These are phyloP conservation scores for Diaporthe batatas DNA, from an alignment of 2,329 filamentous ascomycete genomes.

Conservation along the genomic window DNA sequence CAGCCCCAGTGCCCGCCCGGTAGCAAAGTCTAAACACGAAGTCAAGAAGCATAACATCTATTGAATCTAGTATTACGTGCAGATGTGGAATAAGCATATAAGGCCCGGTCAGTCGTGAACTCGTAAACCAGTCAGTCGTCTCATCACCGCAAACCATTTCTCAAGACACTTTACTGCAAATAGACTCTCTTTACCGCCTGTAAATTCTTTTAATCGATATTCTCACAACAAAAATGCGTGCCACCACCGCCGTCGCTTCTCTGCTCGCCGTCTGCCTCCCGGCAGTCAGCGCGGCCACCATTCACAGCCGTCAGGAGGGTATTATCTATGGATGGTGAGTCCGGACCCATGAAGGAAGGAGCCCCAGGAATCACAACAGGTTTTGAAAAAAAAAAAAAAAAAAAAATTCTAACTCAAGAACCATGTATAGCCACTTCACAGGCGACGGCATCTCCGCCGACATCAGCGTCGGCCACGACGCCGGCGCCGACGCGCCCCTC, in stretches of 20 bases:
- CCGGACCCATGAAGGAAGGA: no score
- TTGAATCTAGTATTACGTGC: background rate
- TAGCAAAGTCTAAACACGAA: conserved; percentile 9
- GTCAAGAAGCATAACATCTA: background rate
- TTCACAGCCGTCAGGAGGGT: background rate
- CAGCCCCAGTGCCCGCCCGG: no score
- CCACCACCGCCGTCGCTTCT: background rate
- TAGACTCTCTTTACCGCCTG: background rate
- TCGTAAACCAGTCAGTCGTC: accelerated
- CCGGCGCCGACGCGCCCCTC: background rate
- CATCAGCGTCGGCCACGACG: conserved; percentile 16
- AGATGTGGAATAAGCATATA: background rate
- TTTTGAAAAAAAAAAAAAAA: no score
- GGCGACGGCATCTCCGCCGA: background rate
- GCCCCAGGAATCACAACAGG: no score
- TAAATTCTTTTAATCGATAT: background rate
- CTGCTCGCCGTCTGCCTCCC: background rate
- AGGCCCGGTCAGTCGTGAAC: background rate
- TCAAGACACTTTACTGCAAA: background rate
- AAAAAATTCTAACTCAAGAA: background rate
- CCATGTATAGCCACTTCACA: background rate
- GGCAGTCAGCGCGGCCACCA: background rate
- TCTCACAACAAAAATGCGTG: background rate
- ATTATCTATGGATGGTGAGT: conserved; percentile 16
- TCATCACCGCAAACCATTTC: background rate